Percentiles rank a stretch among this genome's conserved stretches.
These are phyloP conservation scores for Hawksworthiomyces lignivorus DNA, from an alignment of 2,329 filamentous ascomycete species.

Conservation along the genomic window DNA sequence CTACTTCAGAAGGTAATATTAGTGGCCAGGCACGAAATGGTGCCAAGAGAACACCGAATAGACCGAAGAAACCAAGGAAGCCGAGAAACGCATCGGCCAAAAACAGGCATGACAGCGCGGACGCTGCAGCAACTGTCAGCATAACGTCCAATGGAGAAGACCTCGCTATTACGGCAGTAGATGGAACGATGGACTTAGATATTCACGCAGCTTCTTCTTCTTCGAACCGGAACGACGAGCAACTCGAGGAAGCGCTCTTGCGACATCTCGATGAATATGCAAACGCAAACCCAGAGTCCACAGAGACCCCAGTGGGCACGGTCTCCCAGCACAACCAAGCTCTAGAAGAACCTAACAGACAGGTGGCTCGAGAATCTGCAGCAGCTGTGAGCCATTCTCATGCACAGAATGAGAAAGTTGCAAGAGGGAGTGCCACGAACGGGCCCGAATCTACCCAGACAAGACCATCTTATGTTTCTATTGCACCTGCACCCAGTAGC, in stretches of 20 bases:
- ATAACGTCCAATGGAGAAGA: no score
- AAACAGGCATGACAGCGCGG: neutral
- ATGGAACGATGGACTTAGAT: slow-evolving; percentile 6
- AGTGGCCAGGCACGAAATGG: no score
- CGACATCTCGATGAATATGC: slow-evolving; percentile 6
- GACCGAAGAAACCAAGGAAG: slow-evolving; percentile 6
- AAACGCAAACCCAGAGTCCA: slow-evolving; percentile 1
- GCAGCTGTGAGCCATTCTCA: no score
- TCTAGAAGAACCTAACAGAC: neutral
- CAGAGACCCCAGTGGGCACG: slow-evolving; percentile 6
- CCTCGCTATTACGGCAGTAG: no score
- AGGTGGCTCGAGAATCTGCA: neutral
- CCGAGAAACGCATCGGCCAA: neutral
- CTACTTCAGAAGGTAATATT: no score
- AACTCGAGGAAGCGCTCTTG: slow-evolving; percentile 7
- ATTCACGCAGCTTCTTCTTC: neutral
- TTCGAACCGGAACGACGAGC: neutral
- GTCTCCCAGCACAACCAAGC: slow-evolving; percentile 1
- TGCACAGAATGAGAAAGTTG: no score
- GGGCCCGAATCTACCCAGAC: no score
- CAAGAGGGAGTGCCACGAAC: no score
- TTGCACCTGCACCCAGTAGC: no score
- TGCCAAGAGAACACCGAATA: neutral
- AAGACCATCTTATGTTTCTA: no score
- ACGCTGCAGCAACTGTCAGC: no score